These are phyloP conservation scores for Paraphaeosphaeria minitans DNA, from an alignment of 2,329 filamentous ascomycete species.

Conservation along the genomic window DNA sequence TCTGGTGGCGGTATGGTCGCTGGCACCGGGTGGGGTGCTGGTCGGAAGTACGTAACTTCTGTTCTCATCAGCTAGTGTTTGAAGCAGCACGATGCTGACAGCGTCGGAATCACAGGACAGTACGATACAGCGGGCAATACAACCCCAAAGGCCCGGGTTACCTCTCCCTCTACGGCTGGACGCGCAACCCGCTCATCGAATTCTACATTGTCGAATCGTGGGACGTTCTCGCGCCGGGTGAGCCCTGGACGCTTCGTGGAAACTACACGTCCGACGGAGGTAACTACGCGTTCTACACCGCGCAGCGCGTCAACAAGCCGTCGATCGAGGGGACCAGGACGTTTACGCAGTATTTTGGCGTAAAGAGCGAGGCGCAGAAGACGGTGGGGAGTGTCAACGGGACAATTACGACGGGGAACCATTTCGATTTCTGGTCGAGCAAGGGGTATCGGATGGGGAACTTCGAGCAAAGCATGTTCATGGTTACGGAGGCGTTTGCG, in stretches of 20 bases:
- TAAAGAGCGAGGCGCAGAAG: conserved; percentile 21
- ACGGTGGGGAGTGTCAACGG: conserved; percentile 11
- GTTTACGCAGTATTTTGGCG: conserved; percentile 56
- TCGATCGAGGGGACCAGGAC: conserved; percentile 55
- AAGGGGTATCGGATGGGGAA: neutral
- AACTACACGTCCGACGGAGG: conserved; percentile 28
- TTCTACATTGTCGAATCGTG: conserved; percentile 57
- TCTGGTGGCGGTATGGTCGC: conserved; percentile 22
- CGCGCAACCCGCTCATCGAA: conserved; percentile 56
- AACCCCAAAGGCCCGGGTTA: conserved; percentile 45
- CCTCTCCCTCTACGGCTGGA: conserved; percentile 63
- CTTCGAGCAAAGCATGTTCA: conserved; percentile 3
- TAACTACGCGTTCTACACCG: conserved; percentile 24
- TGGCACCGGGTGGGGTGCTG: conserved; percentile 18
- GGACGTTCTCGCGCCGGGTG: conserved; percentile 53
- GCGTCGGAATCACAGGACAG: conserved; percentile 15
- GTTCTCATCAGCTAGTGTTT: neutral
- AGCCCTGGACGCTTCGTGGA: conserved; percentile 41
- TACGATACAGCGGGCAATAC: conserved; percentile 34
- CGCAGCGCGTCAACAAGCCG: conserved; percentile 47
- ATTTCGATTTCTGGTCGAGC: conserved; percentile 27
- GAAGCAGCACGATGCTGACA: neutral
- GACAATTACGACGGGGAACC: conserved; percentile 23
- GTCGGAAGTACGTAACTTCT: conserved; percentile 14
- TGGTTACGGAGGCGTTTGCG: conserved; percentile 10